Percentiles rank a stretch among this genome's conserved stretches.
Conservation (phyloP, 1,284 basidiomycete species). For the Boletus sp. region DNA sequence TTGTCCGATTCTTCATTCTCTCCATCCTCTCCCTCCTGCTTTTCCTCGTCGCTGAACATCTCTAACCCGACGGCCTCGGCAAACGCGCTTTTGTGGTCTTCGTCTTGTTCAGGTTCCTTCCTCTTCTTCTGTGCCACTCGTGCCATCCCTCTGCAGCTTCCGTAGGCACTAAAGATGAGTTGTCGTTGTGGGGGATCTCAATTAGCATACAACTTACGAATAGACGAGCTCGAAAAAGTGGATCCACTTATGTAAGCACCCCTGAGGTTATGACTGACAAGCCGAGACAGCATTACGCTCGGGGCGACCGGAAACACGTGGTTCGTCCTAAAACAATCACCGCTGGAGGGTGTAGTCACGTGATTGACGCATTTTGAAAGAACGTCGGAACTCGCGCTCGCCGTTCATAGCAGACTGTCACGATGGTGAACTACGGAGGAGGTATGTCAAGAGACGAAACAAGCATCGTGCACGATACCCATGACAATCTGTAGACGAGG, state of each 20-base stretch:
- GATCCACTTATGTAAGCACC: constrained; percentile 18
- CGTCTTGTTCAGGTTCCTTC: constrained; percentile 42
- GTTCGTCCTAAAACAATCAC: too few species aligned
- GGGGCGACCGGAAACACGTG: neutral
- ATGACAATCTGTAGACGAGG: constrained; percentile 62
- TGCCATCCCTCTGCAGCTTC: constrained; percentile 36
- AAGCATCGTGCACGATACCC: constrained; percentile 12
- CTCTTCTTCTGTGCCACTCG: constrained; percentile 43
- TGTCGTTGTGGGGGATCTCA: neutral
- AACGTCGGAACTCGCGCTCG: too few species aligned
- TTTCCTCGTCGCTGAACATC: constrained; percentile 71
- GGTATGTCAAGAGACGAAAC: constrained; percentile 39
- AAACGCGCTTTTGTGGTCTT: constrained; percentile 32
- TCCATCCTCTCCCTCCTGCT: constrained; percentile 37
- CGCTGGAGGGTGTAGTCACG: constrained; percentile 11
- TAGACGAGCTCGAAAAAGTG: constrained; percentile 9
- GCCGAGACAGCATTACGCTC: too few species aligned
- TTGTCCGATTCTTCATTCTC: constrained; percentile 41
- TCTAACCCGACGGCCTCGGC: constrained; percentile 49
- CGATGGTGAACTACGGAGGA: constrained; percentile 72
- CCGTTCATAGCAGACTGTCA: neutral
- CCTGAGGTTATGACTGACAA: constrained; percentile 2
- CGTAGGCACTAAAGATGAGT: neutral
- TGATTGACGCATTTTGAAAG: neutral
- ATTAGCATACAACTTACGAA: neutral